Evolutionary conservation across 2,329 filamentous ascomycete genomes (phyloP), one percentile per base, ranked within the genome.

Genomic region (Dactylellina drechsleri): DNA sequence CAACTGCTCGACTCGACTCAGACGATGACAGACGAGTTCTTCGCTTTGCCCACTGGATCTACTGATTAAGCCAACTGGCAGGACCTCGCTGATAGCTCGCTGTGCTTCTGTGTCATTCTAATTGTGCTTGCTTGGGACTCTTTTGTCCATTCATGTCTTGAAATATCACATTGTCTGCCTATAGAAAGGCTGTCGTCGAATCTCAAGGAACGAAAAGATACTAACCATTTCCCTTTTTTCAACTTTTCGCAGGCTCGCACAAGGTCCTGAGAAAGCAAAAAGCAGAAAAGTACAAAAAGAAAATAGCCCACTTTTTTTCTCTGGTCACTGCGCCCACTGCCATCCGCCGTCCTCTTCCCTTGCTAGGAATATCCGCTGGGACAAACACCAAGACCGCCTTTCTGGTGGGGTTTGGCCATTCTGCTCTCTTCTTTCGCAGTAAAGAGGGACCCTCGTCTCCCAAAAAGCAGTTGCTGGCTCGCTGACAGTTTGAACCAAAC

Each of bases 91-190:
- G 56, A 60, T 66, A 66, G 61, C 67, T 28, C 26, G 26, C 31
- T 40, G 58, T 66, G 56, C 45, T 64, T 61, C 49, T 72, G 68
- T 74, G 61, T 66, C 62, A 74, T 66, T 74, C 52, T 62, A 23
- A 59, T 57, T 62, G 62, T 59, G 56, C 53, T 57, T 58, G 50
- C 41, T 53, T 54, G 50, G 57, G 20, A 16, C 61, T 45, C 40
- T 31, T 56, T 15, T 50, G 40, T 65, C 45, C 61, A 41, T 36
- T 8, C 31, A 49, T 57, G 52, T 64, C 58, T 64, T 67, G 58
- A 68, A 57, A 67, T 66, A 67, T 74, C 62, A 61, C 45, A 23
- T 58, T 75, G 71, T 68, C 71, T 75, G 64, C 70, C 62, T 68
- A 68, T 75, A 67, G 53, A 67, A 53, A 52, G 31, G 43, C 16